Evolutionary conservation across 768 basidiomycete genomes (phyloP).

Genomic region (Tricholoma matsutake): DNA sequence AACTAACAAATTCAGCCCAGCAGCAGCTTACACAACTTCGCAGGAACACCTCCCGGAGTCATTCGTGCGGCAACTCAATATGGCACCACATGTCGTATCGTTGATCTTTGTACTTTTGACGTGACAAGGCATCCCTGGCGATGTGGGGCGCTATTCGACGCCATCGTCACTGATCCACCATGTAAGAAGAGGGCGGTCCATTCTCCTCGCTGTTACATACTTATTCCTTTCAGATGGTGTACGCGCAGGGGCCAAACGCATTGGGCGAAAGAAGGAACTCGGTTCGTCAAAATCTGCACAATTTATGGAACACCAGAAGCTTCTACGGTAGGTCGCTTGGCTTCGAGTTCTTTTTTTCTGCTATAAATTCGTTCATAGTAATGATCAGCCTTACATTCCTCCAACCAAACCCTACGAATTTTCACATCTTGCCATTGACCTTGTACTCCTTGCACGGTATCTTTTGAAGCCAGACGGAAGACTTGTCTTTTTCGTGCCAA

Average conservation of each 20-base stretch:
- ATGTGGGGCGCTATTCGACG: conserved; percentile 87
- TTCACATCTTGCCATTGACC: neutral
- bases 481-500: conserved; percentile 94
- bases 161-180: conserved; percentile 92
- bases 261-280: conserved; percentile 62
- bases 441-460: conserved; percentile 75
- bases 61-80: conserved; percentile 83
- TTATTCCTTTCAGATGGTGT: conserved; percentile 70
- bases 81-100: conserved; percentile 63
- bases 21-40: neutral
- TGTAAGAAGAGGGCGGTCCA: conserved; percentile 48
- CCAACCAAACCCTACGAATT: conserved; percentile 5
- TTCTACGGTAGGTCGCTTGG: conserved; percentile 38
- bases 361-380: neutral
- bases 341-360: neutral
- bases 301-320: conserved; percentile 34
- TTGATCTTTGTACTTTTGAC: conserved; percentile 91
- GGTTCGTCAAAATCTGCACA: conserved; percentile 34
- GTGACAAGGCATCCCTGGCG: conserved; percentile 89
- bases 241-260: conserved; percentile 79
- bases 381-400: conserved; percentile 4
- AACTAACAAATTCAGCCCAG: neutral
- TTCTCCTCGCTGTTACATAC: neutral
- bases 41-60: conserved; percentile 62
- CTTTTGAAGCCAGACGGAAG: conserved; percentile 83